Evolutionary conservation across 441 rosid species (phyloP), one percentile per base, ranked within the genome.

Genomic region (Eutrema salsugineum): DNA sequence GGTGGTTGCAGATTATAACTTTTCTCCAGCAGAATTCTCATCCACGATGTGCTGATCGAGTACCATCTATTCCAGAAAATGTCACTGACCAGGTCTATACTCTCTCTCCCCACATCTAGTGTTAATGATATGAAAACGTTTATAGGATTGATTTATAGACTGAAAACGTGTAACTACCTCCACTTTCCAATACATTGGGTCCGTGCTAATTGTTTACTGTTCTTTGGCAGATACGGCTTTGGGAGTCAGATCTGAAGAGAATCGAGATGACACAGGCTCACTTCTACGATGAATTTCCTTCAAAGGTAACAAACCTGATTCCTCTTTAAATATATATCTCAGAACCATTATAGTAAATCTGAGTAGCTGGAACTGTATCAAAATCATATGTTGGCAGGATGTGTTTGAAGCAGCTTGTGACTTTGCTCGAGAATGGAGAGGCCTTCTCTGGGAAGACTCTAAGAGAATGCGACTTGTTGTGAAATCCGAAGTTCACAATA

Each of bases 21-120:
- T 94, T 94, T 77, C 91, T 95, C 61, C 97, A 88, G 84, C 97
- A 95, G 74, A 92, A 95, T 78, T 86, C 96, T 6, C 99, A 93
- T 86, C 93, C 92, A 70, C 90, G 94, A 48, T 89, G 90, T 64
- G 94, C 97, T 5, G 92, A 86, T 55, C 84, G 82, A 81, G 11
- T 85, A 75, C 99, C 97, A 9, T 75, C 88, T 39, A 88, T 95
- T 73, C 98, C 98, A 11, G 97, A 95, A 82, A 95, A 95, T 76
- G 99, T 94, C 63, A 85, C 96, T 0, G 99, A 92, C 77, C 99
- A 92, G 97, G 99, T 91, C 38, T 38, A 30, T 30, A 73, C 58
- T 42, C 57, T 66, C 57, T 66, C 53, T 71, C 40, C 28, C 14
- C 66, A 30, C 42, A 43, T 17, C 17, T 35, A 46, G 20, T 60